phyloP scores from a whole-genome alignment of 2,329 filamentous ascomycete species.

The Trichothecium sympodiale region DNA sequence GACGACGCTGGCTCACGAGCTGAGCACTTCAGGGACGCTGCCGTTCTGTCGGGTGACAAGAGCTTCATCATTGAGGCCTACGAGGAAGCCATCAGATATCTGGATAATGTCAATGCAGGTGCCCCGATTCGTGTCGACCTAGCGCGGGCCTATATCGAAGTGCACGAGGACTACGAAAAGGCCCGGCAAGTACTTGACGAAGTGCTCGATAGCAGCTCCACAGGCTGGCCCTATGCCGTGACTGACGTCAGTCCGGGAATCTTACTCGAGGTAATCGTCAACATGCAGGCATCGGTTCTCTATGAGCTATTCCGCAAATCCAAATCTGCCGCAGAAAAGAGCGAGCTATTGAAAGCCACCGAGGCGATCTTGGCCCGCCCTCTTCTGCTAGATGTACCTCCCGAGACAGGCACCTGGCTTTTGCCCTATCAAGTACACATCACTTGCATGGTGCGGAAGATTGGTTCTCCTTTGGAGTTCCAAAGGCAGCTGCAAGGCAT shows the following conservation, averaged over 20 bases:
- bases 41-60: constrained; percentile 8
- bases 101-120: constrained; percentile 15
- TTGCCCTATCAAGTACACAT: constrained; percentile 7
- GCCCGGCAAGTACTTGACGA: constrained; percentile 10
- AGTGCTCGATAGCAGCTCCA: constrained; percentile 10
- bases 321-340: constrained; percentile 10
- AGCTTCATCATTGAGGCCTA: constrained; percentile 13
- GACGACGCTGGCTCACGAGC: constrained; percentile 2
- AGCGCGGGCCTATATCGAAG: constrained; percentile 8
- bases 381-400: constrained; percentile 11
- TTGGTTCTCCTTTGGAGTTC: constrained; percentile 11
- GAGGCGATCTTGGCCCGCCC: constrained; percentile 9
- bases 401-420: constrained; percentile 5
- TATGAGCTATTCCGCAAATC: constrained; percentile 11
- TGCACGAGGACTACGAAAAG: constrained; percentile 6
- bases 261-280: constrained; percentile 7
- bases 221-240: constrained; percentile 11
- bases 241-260: constrained; percentile 9
- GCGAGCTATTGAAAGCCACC: constrained; percentile 7
- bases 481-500: constrained; percentile 10
- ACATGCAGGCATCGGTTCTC: constrained; percentile 9
- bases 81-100: constrained; percentile 10
- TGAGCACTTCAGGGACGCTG: constrained; percentile 7
- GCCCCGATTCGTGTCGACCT: constrained; percentile 12
- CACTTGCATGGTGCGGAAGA: constrained; percentile 13